Conservation (phyloP, 108 stramenopile genomes). For the Cyclostephanos invisitatus region DNA sequence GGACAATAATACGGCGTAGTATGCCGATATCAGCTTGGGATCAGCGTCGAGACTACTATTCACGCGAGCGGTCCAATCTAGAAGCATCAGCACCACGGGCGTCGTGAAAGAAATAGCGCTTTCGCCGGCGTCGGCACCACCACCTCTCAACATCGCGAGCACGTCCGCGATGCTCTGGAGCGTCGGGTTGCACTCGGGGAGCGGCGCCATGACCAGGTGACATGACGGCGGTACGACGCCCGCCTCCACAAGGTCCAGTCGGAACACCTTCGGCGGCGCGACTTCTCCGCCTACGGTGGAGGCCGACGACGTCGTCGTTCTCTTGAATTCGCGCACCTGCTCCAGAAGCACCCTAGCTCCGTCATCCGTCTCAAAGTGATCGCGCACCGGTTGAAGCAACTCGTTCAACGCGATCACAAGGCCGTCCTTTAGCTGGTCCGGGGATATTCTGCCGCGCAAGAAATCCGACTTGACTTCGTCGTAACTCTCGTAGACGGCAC, state of each 20-base stretch:
- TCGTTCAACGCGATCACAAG: constrained; percentile 88
- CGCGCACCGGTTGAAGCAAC: constrained; percentile 94
- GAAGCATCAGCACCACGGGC: constrained; percentile 66
- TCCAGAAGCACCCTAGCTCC: constrained; percentile 88
- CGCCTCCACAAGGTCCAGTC: constrained; percentile 69
- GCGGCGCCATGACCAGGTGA: constrained; percentile 84
- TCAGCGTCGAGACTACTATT: constrained; percentile 81
- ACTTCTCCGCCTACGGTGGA: constrained; percentile 33
- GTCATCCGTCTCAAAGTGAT: constrained; percentile 88
- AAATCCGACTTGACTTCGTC: constrained; percentile 83
- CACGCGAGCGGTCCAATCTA: constrained; percentile 89
- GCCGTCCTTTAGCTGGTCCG: constrained; percentile 73
- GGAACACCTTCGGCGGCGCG: constrained; percentile 47
- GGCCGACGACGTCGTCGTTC: not conserved
- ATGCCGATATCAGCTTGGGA: constrained; percentile 78
- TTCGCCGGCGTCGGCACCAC: not conserved
- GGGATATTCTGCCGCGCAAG: constrained; percentile 72
- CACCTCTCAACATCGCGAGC: constrained; percentile 36
- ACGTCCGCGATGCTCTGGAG: constrained; percentile 79
- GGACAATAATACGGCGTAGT: constrained; percentile 66
- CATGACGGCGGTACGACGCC: constrained; percentile 61
- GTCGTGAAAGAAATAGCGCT: constrained; percentile 4
- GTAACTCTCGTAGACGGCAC: constrained; percentile 54
- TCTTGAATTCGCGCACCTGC: constrained; percentile 89
- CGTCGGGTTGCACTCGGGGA: constrained; percentile 70